Conservation (phyloP, 345 rosid species). For the Pistacia atlantica region DNA sequence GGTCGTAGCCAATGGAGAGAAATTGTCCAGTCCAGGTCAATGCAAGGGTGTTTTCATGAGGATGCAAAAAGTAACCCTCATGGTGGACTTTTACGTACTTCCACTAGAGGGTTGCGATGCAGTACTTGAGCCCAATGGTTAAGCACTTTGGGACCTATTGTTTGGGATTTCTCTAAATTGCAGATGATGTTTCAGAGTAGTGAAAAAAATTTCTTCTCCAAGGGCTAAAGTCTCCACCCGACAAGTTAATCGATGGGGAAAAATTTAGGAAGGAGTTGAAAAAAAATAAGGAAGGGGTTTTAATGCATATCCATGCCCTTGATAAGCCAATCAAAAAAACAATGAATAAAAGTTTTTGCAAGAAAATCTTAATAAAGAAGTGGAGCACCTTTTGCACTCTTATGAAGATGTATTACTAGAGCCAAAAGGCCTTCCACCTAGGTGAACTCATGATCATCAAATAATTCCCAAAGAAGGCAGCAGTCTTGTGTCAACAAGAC, state of each 20-base stretch:
- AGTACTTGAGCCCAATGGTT: background rate
- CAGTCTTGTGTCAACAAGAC: background rate
- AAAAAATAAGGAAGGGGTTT: background rate
- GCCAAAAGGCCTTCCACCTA: background rate
- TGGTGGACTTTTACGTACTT: background rate
- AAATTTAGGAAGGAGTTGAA: background rate
- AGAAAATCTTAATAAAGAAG: background rate
- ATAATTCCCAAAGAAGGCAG: background rate
- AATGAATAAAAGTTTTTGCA: background rate
- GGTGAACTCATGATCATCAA: background rate
- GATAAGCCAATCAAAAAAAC: background rate
- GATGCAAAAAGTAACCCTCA: background rate
- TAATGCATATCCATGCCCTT: background rate
- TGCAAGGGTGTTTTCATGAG: background rate
- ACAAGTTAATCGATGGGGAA: background rate
- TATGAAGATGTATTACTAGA: background rate
- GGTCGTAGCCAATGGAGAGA: background rate
- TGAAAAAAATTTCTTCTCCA: background rate
- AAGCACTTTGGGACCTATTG: background rate
- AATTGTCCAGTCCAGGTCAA: background rate
- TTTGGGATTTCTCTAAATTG: constrained; percentile 13
- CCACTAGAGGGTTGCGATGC: background rate
- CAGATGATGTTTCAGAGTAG: background rate
- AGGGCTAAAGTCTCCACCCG: background rate
- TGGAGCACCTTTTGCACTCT: background rate